Evolutionary conservation across 805 yeast genomes (phyloP).

Genomic region (Candida corydali): DNA sequence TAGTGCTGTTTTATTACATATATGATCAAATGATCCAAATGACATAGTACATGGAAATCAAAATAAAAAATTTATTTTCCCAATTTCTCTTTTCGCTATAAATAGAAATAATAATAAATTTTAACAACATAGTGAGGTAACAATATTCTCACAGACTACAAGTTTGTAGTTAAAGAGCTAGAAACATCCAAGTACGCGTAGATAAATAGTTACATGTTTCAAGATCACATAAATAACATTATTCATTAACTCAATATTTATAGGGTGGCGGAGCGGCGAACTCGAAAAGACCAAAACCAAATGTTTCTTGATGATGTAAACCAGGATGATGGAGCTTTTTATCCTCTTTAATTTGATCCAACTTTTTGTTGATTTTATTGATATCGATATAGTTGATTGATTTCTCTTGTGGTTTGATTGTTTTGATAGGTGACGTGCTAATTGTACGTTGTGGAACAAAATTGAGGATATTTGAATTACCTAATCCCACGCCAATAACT

Average conservation of each 20-base stretch:
- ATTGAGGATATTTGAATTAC: slow-evolving; percentile 29
- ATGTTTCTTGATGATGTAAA: neutral
- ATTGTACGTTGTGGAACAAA: slow-evolving; percentile 19
- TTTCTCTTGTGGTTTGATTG: slow-evolving; percentile 7
- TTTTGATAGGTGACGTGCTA: slow-evolving; percentile 25
- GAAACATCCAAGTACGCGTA: no score
- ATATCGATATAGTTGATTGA: slow-evolving; percentile 14
- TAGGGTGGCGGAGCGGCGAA: slow-evolving; percentile 12
- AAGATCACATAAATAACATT: no score
- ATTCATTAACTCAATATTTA: slow-evolving; percentile 4
- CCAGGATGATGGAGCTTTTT: slow-evolving; percentile 1
- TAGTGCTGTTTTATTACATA: slow-evolving; percentile 67
- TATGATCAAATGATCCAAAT: slow-evolving; percentile 59
- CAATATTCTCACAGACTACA: no score
- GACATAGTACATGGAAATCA: slow-evolving; percentile 37
- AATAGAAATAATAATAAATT: no score
- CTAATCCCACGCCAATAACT: slow-evolving; percentile 32
- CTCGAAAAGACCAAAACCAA: slow-evolving; percentile 9
- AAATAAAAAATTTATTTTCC: neutral
- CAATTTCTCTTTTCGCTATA: neutral
- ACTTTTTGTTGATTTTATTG: slow-evolving; percentile 15
- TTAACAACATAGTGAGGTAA: neutral
- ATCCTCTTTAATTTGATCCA: slow-evolving; percentile 13
- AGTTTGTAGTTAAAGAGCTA: no score
- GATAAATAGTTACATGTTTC: no score